Evolutionary conservation across 257 asterid genomes (phyloP).

Genomic region (Capsicum pubescens): DNA sequence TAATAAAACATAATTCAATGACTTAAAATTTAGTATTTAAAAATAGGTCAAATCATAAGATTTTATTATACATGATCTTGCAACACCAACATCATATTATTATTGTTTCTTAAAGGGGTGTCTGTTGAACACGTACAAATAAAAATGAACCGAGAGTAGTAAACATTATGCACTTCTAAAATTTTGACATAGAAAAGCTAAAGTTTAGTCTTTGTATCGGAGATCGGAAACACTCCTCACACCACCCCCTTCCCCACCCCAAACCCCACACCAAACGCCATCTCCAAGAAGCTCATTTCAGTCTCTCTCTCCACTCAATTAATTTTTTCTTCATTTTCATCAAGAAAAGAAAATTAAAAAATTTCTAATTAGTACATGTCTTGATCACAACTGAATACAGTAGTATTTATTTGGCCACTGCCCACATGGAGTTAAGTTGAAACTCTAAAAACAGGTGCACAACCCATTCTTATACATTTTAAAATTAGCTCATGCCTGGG

Average conservation of each 20-base stretch:
- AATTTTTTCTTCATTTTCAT: constrained; percentile 33
- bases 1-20: no score
- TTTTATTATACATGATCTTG: no score
- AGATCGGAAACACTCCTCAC: constrained; percentile 67
- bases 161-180: constrained; percentile 25
- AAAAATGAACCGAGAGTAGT: no score
- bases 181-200: constrained; percentile 51
- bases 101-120: no score
- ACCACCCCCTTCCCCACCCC: background rate
- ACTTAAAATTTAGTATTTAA: no score
- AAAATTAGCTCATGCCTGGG: constrained; percentile 51
- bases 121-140: no score
- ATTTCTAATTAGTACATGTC: constrained; percentile 42
- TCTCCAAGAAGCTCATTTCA: constrained; percentile 22
- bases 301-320: constrained; percentile 36
- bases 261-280: background rate
- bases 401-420: constrained; percentile 65
- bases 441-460: constrained; percentile 32
- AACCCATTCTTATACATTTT: constrained; percentile 35
- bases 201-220: constrained; percentile 78
- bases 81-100: no score
- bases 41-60: no score
- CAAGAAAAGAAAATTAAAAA: background rate
- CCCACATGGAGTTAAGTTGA: constrained; percentile 66
- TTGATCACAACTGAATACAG: constrained; percentile 51